A percentile compares a stretch with the other conserved stretches of the same genome.
Conservation (phyloP, 768 basidiomycete genomes). For the Boletus sp. region DNA sequence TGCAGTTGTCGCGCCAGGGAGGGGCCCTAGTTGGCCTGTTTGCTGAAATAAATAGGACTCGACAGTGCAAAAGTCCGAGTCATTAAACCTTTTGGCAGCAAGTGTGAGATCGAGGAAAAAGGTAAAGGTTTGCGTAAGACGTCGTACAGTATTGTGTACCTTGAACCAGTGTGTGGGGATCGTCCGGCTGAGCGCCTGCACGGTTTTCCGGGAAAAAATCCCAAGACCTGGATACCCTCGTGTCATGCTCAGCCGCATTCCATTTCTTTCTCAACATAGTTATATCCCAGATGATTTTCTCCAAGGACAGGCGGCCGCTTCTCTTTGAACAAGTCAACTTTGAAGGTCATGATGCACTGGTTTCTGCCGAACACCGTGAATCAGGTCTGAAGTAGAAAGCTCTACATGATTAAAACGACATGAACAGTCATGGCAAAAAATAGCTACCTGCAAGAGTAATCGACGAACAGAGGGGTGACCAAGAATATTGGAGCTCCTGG, state of each 20-base stretch:
- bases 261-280: slow-evolving; percentile 2
- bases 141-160: neutral
- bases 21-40: neutral
- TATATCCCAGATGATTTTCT: neutral
- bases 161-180: neutral
- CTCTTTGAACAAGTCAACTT: neutral
- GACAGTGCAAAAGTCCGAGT: neutral
- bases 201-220: neutral
- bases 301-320: neutral
- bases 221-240: neutral
- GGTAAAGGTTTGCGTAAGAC: slow-evolving; percentile 3
- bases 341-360: neutral
- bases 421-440: neutral
- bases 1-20: neutral
- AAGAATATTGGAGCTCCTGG: neutral
- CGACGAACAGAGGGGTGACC: neutral
- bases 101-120: neutral
- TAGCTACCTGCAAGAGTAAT: slow-evolving; percentile 1
- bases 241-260: neutral
- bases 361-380: neutral
- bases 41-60: neutral
- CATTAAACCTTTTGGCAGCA: neutral
- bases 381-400: neutral
- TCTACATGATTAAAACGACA: neutral
- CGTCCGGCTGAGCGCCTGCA: neutral